Evolutionary conservation across 345 rosid genomes (phyloP), one percentile per base, ranked within the genome.

Genomic region (Erucastrum elatum): DNA sequence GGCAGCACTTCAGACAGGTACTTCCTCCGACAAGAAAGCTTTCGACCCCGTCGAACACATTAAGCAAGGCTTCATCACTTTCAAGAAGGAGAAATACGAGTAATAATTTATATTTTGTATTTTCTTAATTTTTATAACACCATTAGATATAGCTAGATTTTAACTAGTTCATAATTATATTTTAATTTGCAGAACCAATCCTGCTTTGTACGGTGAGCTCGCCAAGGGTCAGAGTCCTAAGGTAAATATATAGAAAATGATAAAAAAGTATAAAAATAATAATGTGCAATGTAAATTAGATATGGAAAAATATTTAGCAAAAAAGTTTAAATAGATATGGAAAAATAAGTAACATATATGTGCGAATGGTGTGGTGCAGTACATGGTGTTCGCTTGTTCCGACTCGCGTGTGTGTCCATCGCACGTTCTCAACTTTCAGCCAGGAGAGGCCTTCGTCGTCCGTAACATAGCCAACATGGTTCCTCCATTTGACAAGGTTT

Each of bases 71-170:
- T 95, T 91, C 86, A 86, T 90, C 75, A 8, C 82, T 79, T 95
- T 91, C 96, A 95, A 95, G 90, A 87, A 58, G 64, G 94, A 95
- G 80, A 95, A 95, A 91, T 95, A 84, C 75, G 95, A 90, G 98
- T 94, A 66, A 56, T 81, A 8, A 17, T 6, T 75, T 8, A 0
- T 66, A 31, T 49, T 53, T 8, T 53, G 6, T 25, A 25, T 10
- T 27, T 64, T 15, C 6, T 58, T 73, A 10, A 9, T 46, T 25
- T n/a, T 37, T 16, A n/a, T 16, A 37, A 4, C 30, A 30, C 33
- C 15, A 8, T 15, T 33, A 1, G 3, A 26, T 46, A 58, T 63
- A 33, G 60, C 8, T 69, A 67, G 41, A 53, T 51, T 69, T 68
- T 74, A 21, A 39, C 35, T 31, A 29, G 27, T 37, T 62, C 65